Conservation (phyloP, 164 flowering plant genomes). For the Tetrastigma voinierianum region DNA sequence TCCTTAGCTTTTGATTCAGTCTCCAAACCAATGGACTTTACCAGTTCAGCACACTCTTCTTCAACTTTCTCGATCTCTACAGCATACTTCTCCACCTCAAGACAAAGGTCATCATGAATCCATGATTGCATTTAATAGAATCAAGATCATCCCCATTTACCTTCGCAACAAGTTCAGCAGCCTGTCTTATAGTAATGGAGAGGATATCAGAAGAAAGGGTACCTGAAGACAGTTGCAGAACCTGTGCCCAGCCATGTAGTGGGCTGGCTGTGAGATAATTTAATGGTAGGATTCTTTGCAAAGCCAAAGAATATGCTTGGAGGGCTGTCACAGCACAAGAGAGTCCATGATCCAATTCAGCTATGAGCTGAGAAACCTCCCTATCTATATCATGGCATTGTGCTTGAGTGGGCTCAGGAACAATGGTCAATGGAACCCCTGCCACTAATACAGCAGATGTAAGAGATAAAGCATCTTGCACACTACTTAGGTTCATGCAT, state of each 20-base stretch:
- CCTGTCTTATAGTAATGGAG: constrained; percentile 68
- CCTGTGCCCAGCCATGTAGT: constrained; percentile 86
- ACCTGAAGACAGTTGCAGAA: constrained; percentile 62
- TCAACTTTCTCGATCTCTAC: constrained; percentile 69
- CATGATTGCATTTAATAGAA: constrained; percentile 40
- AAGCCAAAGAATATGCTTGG: constrained; percentile 68
- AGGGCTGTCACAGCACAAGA: constrained; percentile 58
- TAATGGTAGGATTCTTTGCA: constrained; percentile 81
- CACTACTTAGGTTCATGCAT: constrained; percentile 38
- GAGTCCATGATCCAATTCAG: constrained; percentile 66
- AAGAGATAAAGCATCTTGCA: constrained; percentile 66
- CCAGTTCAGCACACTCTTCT: constrained; percentile 66
- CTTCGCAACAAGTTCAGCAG: constrained; percentile 64
- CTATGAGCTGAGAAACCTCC: constrained; percentile 68
- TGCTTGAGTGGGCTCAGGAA: constrained; percentile 96
- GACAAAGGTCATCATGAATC: constrained; percentile 56
- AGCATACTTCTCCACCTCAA: constrained; percentile 56
- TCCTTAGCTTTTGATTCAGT: constrained; percentile 76
- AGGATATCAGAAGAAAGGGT: constrained; percentile 68
- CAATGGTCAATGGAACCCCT: constrained; percentile 84
- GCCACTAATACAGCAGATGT: constrained; percentile 81
- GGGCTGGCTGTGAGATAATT: constrained; percentile 80
- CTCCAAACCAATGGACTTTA: constrained; percentile 67
- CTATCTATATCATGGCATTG: constrained; percentile 88
- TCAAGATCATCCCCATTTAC: constrained; percentile 42